Base-by-base conservation (phyloP, 192 early-diverging fungal species). In the Backusella psychrophila region DNA sequence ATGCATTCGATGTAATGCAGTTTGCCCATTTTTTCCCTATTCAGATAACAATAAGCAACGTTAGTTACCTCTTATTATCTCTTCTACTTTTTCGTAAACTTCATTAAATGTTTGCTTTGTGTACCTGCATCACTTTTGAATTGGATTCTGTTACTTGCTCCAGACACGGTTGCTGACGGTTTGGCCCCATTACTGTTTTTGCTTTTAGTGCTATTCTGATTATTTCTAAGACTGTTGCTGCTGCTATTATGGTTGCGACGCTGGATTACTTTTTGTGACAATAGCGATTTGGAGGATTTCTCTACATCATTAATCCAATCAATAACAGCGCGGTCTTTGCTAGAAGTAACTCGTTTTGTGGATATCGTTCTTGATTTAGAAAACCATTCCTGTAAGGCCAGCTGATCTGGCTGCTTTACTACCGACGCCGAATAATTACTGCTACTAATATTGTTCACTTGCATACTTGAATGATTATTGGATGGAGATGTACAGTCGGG, bases 231-330 rank as follows among this genome's bases (percentile, higher is more conserved):
- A 4, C 11, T 63, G 3, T 12, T 63, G 23, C 56, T 29, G 12
- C 56, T 59, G 23, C 3, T 56, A 3, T 59, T 59, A 26, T 59
- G 8, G 14, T 71, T 71, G 21, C 63, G 31, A 63, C 23, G 39
- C 8, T 69, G 33, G 21, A 69, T 69, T 6, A 41, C 15, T 29
- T 49, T 63, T 44, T 31, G 21, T 17, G 39, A 49, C 23, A 71
- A 17, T 44, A 49, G 29, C 19, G 26, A 31, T 31, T 44, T 44
- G 5, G 70, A 71, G 31, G 75, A 71, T 44, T 36, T 52, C 39
- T 71, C 66, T 14, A 79, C 66, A 46, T 79, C 67, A 12, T 73
- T 74, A 42, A 79, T 79, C 78, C 78, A 79, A 53, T 79, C 67
- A 6, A 73, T 66, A 9, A 79, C 78, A 29, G 73, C 78, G 21